These are phyloP conservation scores for Agrocybe pediades DNA, from an alignment of 768 basidiomycete genomes.

Conservation along the genomic window DNA sequence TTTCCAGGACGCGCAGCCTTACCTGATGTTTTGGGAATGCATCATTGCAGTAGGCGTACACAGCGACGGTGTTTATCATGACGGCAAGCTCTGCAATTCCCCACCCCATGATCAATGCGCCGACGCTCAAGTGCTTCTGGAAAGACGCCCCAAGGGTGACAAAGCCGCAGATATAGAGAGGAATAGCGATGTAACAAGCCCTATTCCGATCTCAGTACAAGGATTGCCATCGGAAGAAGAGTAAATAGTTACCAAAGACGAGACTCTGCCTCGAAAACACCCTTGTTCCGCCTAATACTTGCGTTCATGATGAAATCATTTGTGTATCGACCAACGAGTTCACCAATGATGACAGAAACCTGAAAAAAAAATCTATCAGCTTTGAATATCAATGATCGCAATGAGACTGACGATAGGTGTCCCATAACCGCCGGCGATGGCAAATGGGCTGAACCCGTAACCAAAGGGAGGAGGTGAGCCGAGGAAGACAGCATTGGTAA, in stretches of 20 bases:
- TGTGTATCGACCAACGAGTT: slow-evolving; percentile 51
- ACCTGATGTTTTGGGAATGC: slow-evolving; percentile 32
- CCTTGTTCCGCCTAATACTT: slow-evolving; percentile 49
- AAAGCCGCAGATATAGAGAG: slow-evolving; percentile 64
- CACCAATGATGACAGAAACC: slow-evolving; percentile 56
- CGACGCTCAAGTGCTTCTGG: slow-evolving; percentile 52
- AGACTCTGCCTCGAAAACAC: slow-evolving; percentile 62
- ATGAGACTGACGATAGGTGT: slow-evolving; percentile 50
- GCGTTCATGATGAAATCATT: slow-evolving; percentile 55
- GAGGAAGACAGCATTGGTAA: slow-evolving; percentile 69
- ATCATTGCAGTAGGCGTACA: slow-evolving; percentile 49
- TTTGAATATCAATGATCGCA: not conserved
- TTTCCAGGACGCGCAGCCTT: not conserved
- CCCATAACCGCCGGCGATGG: slow-evolving; percentile 54
- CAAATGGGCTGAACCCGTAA: slow-evolving; percentile 51
- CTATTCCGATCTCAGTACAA: slow-evolving; percentile 25
- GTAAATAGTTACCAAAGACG: slow-evolving; percentile 50
- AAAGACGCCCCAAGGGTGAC: slow-evolving; percentile 57
- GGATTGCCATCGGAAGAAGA: not conserved
- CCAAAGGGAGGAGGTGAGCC: slow-evolving; percentile 55
- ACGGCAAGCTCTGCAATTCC: slow-evolving; percentile 58
- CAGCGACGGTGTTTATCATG: slow-evolving; percentile 65
- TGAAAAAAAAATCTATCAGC: slow-evolving; percentile 14
- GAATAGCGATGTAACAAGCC: slow-evolving; percentile 62
- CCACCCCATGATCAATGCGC: slow-evolving; percentile 68